These are phyloP conservation scores for Neurospora sp. DNA, from an alignment of 495 filamentous ascomycete species.

Conservation along the genomic window DNA sequence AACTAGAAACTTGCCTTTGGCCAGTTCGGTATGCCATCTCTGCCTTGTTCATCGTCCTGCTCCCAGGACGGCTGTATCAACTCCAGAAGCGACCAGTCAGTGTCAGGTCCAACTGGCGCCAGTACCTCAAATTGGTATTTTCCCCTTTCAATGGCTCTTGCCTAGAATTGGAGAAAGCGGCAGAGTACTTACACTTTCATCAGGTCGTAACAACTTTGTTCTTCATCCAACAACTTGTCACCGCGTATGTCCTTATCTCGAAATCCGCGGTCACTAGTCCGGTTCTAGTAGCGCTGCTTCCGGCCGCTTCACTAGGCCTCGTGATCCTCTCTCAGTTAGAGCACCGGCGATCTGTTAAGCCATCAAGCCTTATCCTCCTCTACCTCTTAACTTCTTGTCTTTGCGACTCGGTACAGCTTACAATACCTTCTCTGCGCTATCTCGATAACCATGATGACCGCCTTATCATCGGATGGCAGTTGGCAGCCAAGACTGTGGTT, in stretches of 20 bases:
- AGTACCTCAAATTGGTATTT: neutral
- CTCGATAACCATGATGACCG: neutral
- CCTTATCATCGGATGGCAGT: neutral
- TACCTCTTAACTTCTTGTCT: slow-evolving; percentile 8
- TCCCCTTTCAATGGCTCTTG: neutral
- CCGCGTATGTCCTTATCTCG: neutral
- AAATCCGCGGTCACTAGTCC: neutral
- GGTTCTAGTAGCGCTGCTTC: neutral
- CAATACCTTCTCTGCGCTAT: neutral
- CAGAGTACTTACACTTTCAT: neutral
- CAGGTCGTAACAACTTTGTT: neutral
- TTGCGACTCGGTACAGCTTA: slow-evolving; percentile 7
- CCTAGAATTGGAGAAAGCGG: neutral
- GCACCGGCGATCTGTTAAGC: neutral
- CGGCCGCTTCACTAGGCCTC: slow-evolving; percentile 1
- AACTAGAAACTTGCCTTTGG: neutral
- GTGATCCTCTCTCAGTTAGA: slow-evolving; percentile 4
- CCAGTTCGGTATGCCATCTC: neutral
- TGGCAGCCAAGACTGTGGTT: slow-evolving; percentile 7
- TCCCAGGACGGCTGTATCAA: slow-evolving; percentile 3
- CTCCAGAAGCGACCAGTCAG: neutral
- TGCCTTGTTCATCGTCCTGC: slow-evolving; percentile 5
- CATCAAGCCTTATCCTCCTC: slow-evolving; percentile 6
- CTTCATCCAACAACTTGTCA: neutral
- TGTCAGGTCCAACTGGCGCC: neutral